phyloP scores from a whole-genome alignment of 2,329 filamentous ascomycete genomes.

The Aspergillus vadensis region DNA sequence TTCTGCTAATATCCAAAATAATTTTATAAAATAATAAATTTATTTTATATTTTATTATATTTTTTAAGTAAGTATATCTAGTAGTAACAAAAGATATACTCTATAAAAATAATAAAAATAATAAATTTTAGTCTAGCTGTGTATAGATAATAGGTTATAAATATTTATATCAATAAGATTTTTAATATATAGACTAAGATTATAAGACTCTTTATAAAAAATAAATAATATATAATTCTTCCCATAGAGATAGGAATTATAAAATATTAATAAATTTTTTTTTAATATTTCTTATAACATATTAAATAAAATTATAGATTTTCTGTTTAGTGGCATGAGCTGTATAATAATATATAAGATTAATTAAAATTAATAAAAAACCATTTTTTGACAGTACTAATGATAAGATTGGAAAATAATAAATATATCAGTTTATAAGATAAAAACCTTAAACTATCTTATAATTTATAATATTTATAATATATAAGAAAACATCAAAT shows the following conservation, averaged over 20 bases:
- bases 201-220: neutral
- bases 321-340: neutral
- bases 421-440: no score
- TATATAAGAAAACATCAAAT: conserved; percentile 1
- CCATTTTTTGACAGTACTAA: no score
- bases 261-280: neutral
- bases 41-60: neutral
- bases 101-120: no score
- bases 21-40: neutral
- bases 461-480: neutral
- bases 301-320: no score
- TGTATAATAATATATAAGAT: neutral
- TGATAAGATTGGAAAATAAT: no score
- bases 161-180: neutral
- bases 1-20: neutral
- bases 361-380: no score
- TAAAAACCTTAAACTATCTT: neutral
- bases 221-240: no score
- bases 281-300: neutral
- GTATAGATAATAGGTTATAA: neutral
- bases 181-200: neutral
- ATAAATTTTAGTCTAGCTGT: neutral
- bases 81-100: no score
- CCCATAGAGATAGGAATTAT: neutral
- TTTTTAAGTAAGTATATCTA: neutral